A percentile compares a stretch with the other conserved stretches of the same genome.
Conservation (phyloP, 352 stramenopile genomes). For the Paralagenidium karlingii region DNA sequence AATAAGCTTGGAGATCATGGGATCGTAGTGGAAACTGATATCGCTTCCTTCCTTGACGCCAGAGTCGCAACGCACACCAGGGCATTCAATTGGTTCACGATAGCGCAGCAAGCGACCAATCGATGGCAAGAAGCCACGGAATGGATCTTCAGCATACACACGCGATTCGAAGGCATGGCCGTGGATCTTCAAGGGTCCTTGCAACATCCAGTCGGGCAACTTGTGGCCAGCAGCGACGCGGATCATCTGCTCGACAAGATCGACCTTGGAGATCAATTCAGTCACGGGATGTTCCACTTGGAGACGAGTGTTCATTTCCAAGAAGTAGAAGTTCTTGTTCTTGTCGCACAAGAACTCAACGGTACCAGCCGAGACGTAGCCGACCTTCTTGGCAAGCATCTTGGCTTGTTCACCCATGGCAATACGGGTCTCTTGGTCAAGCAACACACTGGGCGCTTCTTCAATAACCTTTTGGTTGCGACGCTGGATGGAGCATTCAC, state of each 20-base stretch:
- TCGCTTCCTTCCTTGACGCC: slow-evolving; percentile 87
- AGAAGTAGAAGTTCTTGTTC: slow-evolving; percentile 96
- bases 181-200: slow-evolving; percentile 40
- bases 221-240: slow-evolving; percentile 85
- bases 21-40: slow-evolving; percentile 94
- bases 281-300: slow-evolving; percentile 95
- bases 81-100: slow-evolving; percentile 67
- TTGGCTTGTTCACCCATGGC: slow-evolving; percentile 81
- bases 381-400: slow-evolving; percentile 83
- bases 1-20: slow-evolving; percentile 95
- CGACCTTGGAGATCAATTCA: slow-evolving; percentile 87
- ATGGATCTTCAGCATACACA: slow-evolving; percentile 95
- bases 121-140: slow-evolving; percentile 90
- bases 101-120: slow-evolving; percentile 92
- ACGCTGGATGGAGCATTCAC: slow-evolving; percentile 94
- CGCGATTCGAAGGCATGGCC: slow-evolving; percentile 87
- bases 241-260: slow-evolving; percentile 96
- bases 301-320: slow-evolving; percentile 97
- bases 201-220: slow-evolving; percentile 76
- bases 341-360: slow-evolving; percentile 96
- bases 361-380: slow-evolving; percentile 92
- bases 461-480: slow-evolving; percentile 98
- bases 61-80: slow-evolving; percentile 83
- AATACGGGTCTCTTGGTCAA: slow-evolving; percentile 80
- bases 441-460: slow-evolving; percentile 83